Conservation (phyloP, 192 early-diverging fungal species). For the Piromyces sp. region DNA sequence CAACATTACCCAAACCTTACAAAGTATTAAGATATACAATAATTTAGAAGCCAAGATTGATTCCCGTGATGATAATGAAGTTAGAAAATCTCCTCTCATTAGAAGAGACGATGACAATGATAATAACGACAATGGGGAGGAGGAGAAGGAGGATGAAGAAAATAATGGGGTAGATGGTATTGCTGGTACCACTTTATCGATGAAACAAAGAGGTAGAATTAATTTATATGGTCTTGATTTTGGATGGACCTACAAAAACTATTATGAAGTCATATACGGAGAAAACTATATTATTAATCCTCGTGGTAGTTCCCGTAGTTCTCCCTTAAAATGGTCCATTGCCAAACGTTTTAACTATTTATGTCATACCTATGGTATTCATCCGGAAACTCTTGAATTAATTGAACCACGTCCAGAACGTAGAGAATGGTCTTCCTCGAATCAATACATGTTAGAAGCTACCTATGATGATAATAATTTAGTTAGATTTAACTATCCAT, state of each 20-base stretch:
- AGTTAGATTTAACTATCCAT: background rate
- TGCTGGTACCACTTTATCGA: background rate
- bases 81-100: too few relatives aligned
- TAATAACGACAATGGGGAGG: too few relatives aligned
- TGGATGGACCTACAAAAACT: background rate
- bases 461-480: background rate
- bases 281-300: background rate
- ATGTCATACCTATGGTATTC: background rate
- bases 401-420: background rate
- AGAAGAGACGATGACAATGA: too few relatives aligned
- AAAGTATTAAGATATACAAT: too few relatives aligned
- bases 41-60: too few relatives aligned
- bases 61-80: background rate
- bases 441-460: background rate
- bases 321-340: background rate
- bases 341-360: background rate
- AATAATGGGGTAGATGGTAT: background rate
- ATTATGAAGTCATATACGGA: background rate
- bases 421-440: background rate
- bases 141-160: too few relatives aligned
- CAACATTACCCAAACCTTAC: too few relatives aligned
- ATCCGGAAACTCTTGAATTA: background rate
- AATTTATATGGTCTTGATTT: background rate
- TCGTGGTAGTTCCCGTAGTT: background rate
- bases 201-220: background rate